Evolutionary conservation across 495 filamentous ascomycete species (phyloP).

Genomic region (Cercophora sp.): DNA sequence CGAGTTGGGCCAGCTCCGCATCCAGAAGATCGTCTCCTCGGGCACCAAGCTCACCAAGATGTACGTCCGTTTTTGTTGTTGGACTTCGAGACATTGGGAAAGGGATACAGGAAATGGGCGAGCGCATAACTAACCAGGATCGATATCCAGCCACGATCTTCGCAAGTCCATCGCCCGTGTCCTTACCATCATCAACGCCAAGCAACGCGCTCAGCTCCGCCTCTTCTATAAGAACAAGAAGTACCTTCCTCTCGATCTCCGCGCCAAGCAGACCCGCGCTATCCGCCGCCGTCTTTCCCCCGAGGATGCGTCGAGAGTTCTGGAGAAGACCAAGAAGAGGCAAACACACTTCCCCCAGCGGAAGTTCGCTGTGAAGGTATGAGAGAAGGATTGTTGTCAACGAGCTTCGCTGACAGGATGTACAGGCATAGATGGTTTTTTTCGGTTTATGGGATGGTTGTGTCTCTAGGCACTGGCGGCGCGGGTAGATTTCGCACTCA

Average conservation of each 20-base stretch:
- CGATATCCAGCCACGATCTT: constrained; percentile 79
- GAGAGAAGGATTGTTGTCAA: constrained; percentile 4
- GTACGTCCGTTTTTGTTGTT: too few relatives aligned
- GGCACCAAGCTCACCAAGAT: constrained; percentile 95
- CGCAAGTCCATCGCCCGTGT: constrained; percentile 98
- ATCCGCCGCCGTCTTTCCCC: constrained; percentile 88
- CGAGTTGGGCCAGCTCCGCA: constrained; percentile 87
- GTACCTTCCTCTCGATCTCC: constrained; percentile 94
- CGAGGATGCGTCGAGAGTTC: constrained; percentile 74
- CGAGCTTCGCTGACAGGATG: constrained; percentile 19
- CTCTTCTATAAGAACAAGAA: constrained; percentile 99
- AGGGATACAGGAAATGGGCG: neutral
- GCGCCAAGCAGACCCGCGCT: constrained; percentile 93
- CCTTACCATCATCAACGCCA: constrained; percentile 98
- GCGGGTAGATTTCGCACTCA: constrained; percentile 35
- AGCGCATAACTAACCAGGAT: neutral
- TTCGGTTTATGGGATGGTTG: constrained; percentile 27
- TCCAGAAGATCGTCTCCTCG: constrained; percentile 94
- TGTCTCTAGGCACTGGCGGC: constrained; percentile 33
- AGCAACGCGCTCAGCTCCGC: constrained; percentile 94
- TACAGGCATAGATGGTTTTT: constrained; percentile 26
- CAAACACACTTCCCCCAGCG: constrained; percentile 92
- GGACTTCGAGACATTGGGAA: constrained; percentile 2
- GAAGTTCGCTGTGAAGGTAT: constrained; percentile 97
- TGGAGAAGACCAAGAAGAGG: constrained; percentile 93